A percentile compares a stretch with the other conserved stretches of the same genome.
Evolutionary conservation across 345 rosid species (phyloP).

Genomic region (Eucalyptus brandiana): DNA sequence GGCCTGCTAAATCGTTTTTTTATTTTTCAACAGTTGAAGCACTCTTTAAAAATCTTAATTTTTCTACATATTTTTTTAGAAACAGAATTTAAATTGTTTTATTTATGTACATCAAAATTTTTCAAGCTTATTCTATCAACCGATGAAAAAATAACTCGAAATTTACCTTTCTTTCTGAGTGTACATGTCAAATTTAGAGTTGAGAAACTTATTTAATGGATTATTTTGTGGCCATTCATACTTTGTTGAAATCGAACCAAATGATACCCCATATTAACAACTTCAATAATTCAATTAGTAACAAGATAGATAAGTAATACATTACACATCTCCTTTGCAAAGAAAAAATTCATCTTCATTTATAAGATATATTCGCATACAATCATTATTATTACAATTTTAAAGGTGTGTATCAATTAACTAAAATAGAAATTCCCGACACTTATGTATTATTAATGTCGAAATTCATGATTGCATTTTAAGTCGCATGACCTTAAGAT

Average conservation of each 20-base stretch:
- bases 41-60: not conserved
- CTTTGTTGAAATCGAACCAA: not conserved
- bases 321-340: too few species aligned
- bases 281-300: too few species aligned
- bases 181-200: not conserved
- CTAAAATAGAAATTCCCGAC: too few species aligned
- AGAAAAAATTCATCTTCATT: too few species aligned
- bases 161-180: not conserved
- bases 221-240: not conserved
- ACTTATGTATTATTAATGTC: too few species aligned
- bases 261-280: too few species aligned
- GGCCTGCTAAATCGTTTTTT: not conserved
- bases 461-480: too few species aligned
- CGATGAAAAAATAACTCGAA: too few species aligned
- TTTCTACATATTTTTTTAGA: not conserved
- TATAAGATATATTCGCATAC: too few species aligned
- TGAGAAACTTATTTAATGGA: not conserved
- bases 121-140: not conserved
- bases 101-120: not conserved
- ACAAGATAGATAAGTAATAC: too few species aligned
- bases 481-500: not conserved
- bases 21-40: not conserved
- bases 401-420: too few species aligned
- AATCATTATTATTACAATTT: too few species aligned
- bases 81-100: not conserved